phyloP scores from a whole-genome alignment of 1,284 basidiomycete species.

The Ceraceosorus guamensis region DNA sequence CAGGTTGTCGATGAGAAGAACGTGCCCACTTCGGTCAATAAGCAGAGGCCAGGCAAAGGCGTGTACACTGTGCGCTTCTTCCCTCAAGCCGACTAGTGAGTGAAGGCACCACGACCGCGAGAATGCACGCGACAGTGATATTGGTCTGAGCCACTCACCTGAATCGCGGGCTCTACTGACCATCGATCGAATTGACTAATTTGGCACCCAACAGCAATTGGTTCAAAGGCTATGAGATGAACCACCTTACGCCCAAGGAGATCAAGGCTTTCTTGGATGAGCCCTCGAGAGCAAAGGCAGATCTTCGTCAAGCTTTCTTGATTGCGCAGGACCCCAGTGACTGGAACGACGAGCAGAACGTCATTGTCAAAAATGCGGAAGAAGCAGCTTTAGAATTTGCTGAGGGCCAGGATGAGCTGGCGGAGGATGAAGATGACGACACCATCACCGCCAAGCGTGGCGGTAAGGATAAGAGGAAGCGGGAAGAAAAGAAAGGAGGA shows the following conservation, averaged over 20 bases:
- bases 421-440: constrained; percentile 7
- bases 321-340: constrained; percentile 13
- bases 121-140: too few species aligned
- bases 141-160: too few species aligned
- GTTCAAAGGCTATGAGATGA: constrained; percentile 1
- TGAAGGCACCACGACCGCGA: too few species aligned
- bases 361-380: constrained; percentile 8
- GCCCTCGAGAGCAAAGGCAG: constrained; percentile 18
- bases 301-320: constrained; percentile 15
- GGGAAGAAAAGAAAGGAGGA: constrained; percentile 1
- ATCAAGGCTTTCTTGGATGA: constrained; percentile 18
- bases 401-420: constrained; percentile 4
- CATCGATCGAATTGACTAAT: too few species aligned
- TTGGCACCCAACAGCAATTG: neutral
- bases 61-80: constrained; percentile 8
- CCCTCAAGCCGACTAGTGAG: constrained; percentile 10
- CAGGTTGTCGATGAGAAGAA: constrained; percentile 5
- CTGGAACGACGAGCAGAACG: constrained; percentile 18
- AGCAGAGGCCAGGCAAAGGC: neutral
- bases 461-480: neutral
- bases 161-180: too few species aligned
- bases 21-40: constrained; percentile 2
- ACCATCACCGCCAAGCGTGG: neutral
- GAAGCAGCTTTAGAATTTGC: neutral
- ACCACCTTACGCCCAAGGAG: neutral